These are phyloP conservation scores for Cryphonectria carpinicola DNA, from an alignment of 2,329 filamentous ascomycete species.

Conservation along the genomic window DNA sequence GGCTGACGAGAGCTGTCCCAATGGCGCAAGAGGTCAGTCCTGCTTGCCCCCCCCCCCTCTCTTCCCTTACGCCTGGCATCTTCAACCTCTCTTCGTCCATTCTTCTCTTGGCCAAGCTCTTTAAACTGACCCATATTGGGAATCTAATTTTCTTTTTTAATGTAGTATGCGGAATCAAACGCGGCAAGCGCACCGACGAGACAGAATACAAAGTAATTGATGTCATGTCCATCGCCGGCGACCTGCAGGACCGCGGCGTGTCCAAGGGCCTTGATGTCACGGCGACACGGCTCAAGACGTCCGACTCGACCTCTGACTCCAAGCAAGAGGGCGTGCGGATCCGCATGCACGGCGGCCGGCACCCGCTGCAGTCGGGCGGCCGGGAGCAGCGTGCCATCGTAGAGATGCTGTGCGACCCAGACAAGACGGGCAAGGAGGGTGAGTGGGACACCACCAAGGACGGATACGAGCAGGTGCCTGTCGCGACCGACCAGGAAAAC, in stretches of 20 bases:
- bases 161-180: conserved; percentile 76
- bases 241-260: conserved; percentile 60
- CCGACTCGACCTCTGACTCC: conserved; percentile 65
- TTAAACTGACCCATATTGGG: conserved; percentile 10
- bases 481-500: conserved; percentile 19
- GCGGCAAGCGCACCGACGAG: conserved; percentile 51
- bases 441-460: conserved; percentile 60
- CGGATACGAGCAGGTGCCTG: conserved; percentile 47
- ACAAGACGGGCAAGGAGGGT: conserved; percentile 74
- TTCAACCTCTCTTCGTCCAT: neutral
- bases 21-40: conserved; percentile 66
- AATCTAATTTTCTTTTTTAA: neutral
- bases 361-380: conserved; percentile 57
- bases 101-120: neutral
- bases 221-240: conserved; percentile 76
- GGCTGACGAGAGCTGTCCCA: conserved; percentile 66
- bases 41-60: neutral
- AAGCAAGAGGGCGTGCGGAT: conserved; percentile 74
- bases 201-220: conserved; percentile 55
- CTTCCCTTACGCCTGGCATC: neutral
- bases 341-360: conserved; percentile 65
- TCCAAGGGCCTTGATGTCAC: conserved; percentile 62
- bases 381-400: conserved; percentile 75
- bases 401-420: conserved; percentile 80
- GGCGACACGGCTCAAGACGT: conserved; percentile 67